phyloP scores from a whole-genome alignment of 192 early-diverging fungal genomes.

The Entomortierella chlamydospora region DNA sequence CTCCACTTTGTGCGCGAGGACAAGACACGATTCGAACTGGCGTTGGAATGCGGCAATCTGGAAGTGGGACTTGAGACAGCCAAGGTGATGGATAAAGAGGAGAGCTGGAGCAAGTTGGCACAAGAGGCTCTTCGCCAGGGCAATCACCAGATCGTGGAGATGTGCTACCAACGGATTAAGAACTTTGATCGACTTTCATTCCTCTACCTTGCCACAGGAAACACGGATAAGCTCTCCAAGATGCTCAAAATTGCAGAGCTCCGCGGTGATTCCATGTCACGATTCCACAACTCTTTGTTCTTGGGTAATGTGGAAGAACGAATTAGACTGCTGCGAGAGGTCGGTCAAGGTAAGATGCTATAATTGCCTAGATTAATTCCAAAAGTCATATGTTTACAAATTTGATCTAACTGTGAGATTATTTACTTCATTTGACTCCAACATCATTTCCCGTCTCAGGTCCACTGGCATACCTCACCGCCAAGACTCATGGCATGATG shows the following conservation, averaged over 20 bases:
- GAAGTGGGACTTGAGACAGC: constrained; percentile 97
- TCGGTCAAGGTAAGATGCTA: constrained; percentile 79
- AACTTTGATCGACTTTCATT: constrained; percentile 96
- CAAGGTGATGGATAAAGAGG: constrained; percentile 87
- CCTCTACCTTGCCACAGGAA: constrained; percentile 94
- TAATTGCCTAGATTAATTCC: too few relatives aligned
- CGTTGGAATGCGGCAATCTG: constrained; percentile 96
- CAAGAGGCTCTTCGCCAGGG: constrained; percentile 92
- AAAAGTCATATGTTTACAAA: background rate
- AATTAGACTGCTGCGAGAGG: constrained; percentile 82
- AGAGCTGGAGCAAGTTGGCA: constrained; percentile 91
- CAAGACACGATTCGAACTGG: constrained; percentile 96
- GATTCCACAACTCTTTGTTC: constrained; percentile 93
- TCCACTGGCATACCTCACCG: constrained; percentile 92
- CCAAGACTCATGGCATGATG: constrained; percentile 87
- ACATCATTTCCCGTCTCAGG: constrained; percentile 55
- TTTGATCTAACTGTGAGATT: background rate
- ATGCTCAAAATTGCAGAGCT: constrained; percentile 96
- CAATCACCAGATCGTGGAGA: constrained; percentile 89
- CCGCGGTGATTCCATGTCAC: constrained; percentile 86
- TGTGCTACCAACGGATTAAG: constrained; percentile 91
- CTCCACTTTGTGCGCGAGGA: constrained; percentile 98
- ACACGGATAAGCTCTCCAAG: constrained; percentile 89
- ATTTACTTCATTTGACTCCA: background rate
- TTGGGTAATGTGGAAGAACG: constrained; percentile 95